phyloP scores from a whole-genome alignment of 441 rosid genomes.

The Rhodomyrtus psidioides region DNA sequence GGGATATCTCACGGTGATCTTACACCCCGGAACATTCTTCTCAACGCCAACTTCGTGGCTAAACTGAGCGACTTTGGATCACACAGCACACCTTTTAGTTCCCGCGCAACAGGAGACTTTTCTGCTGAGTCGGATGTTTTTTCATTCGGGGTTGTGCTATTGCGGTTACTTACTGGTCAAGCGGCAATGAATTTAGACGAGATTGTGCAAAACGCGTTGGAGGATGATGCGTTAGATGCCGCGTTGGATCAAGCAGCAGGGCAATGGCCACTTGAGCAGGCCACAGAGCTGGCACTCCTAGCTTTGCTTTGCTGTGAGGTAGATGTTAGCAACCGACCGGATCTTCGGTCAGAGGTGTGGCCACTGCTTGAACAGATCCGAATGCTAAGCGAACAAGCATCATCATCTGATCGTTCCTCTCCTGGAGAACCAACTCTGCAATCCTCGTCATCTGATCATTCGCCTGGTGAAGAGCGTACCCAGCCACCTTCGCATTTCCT shows the following conservation, averaged over 20 bases:
- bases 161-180: not conserved
- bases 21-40: not conserved
- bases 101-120: not conserved
- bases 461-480: not conserved
- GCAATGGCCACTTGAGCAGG: not conserved
- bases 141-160: slow-evolving; percentile 2
- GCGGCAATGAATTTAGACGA: not conserved
- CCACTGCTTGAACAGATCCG: not conserved
- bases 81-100: not conserved
- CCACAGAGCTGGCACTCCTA: not conserved
- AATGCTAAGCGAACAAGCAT: not conserved
- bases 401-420: not conserved
- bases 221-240: not conserved
- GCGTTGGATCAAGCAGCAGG: not conserved
- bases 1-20: slow-evolving; percentile 1
- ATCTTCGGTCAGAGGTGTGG: slow-evolving; percentile 1
- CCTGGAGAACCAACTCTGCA: not conserved
- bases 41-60: not conserved
- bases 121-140: not conserved
- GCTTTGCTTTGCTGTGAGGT: slow-evolving; percentile 1
- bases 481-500: not conserved
- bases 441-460: not conserved
- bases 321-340: not conserved
- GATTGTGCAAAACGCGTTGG: not conserved
- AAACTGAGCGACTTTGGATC: not conserved